phyloP scores from a whole-genome alignment of 2,329 filamentous ascomycete species.

The Xylaria sp. region DNA sequence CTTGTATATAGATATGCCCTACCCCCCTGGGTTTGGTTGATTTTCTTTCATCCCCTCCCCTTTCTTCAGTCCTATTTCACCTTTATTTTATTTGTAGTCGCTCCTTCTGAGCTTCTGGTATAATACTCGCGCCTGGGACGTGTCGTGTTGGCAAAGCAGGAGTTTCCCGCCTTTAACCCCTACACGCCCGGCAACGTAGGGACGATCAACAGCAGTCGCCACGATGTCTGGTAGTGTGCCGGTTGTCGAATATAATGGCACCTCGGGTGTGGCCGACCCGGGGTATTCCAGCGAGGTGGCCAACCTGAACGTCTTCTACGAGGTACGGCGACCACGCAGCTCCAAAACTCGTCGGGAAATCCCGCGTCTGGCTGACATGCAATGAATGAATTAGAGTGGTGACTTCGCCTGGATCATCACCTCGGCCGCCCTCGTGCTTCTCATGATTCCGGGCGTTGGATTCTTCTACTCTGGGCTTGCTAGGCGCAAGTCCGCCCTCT shows the following conservation, averaged over 20 bases:
- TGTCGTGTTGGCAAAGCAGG: conserved; percentile 9
- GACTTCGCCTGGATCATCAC: conserved; percentile 83
- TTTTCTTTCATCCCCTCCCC: conserved; percentile 5
- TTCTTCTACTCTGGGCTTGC: conserved; percentile 95
- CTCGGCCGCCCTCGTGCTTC: conserved; percentile 77
- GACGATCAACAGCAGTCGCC: conserved; percentile 20
- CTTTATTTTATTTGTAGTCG: not conserved
- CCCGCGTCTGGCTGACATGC: conserved; percentile 8
- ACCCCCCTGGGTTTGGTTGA: not conserved
- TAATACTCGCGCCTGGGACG: conserved; percentile 18
- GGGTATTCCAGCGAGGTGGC: conserved; percentile 58
- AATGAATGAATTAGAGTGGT: conserved; percentile 63
- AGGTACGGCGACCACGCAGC: conserved; percentile 59
- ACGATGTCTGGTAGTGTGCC: conserved; percentile 38
- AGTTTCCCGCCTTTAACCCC: not conserved
- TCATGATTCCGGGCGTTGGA: conserved; percentile 93
- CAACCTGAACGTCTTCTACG: conserved; percentile 86
- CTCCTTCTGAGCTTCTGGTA: not conserved
- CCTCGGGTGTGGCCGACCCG: conserved; percentile 53
- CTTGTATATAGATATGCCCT: conserved; percentile 27
- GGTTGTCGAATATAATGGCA: conserved; percentile 56
- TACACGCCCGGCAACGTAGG: not conserved
- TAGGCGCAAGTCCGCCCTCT: conserved; percentile 85
- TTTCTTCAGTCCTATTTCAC: conserved; percentile 2
- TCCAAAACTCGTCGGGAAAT: not conserved